These are phyloP conservation scores for Trypanosoma brucei DNA, from an alignment of 208 protist genomes.

Conservation along the genomic window DNA sequence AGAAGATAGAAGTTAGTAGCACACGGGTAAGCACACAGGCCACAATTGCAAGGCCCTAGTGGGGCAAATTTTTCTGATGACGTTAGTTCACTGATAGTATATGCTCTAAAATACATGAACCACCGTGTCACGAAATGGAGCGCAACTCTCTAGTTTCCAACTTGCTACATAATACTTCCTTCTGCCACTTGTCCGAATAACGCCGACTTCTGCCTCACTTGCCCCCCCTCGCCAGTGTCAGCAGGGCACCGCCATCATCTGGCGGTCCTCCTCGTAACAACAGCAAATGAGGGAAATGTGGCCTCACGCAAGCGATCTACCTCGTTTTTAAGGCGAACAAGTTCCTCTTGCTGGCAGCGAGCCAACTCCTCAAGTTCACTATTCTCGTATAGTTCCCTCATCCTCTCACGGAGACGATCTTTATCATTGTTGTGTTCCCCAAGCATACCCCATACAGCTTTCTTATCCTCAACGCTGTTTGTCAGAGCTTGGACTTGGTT, in stretches of 20 bases:
- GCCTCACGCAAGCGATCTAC: constrained; percentile 83
- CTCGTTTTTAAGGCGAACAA: constrained; percentile 73
- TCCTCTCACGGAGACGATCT: constrained; percentile 26
- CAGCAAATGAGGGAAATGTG: constrained; percentile 89
- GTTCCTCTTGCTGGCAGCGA: constrained; percentile 82
- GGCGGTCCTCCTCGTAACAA: constrained; percentile 78
- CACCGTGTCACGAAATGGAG: too few relatives aligned
- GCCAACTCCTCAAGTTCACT: constrained; percentile 84
- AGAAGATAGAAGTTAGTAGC: too few relatives aligned
- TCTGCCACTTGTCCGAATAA: too few relatives aligned
- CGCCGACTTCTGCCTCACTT: too few relatives aligned
- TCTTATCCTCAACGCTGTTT: constrained; percentile 48
- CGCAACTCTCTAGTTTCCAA: too few relatives aligned
- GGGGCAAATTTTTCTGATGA: too few relatives aligned
- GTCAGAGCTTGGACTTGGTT: constrained; percentile 36
- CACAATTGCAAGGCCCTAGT: too few relatives aligned
- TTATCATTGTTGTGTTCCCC: constrained; percentile 58
- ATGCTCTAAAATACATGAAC: too few relatives aligned
- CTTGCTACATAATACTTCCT: too few relatives aligned
- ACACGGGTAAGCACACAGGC: too few relatives aligned
- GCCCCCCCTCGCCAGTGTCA: background rate
- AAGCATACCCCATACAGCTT: constrained; percentile 51
- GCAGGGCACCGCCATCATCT: constrained; percentile 4
- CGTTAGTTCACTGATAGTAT: too few relatives aligned
- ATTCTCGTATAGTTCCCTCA: constrained; percentile 69